Evolutionary conservation across 352 stramenopile genomes (phyloP).

Genomic region (Phytophthora idaei): DNA sequence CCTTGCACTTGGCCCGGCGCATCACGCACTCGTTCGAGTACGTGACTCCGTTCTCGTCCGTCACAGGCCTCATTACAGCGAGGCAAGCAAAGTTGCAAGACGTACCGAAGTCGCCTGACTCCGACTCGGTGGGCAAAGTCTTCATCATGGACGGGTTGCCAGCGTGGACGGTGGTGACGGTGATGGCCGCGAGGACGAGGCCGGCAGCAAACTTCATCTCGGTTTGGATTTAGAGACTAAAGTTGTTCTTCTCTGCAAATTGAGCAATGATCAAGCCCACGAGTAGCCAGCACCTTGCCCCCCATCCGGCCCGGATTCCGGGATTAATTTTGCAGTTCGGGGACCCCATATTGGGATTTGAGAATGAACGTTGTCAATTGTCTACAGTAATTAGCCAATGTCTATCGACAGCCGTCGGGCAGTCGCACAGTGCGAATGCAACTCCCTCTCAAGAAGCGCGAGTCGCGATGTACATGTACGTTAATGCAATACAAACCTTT

Average conservation of each 20-base stretch:
- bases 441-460: no score
- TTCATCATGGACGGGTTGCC: conserved; percentile 8
- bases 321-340: conserved; percentile 31
- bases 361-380: neutral
- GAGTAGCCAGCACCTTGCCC: no score
- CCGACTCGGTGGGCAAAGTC: neutral
- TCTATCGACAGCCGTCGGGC: neutral
- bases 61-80: conserved; percentile 16
- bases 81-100: conserved; percentile 19
- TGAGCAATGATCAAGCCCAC: conserved; percentile 11
- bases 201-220: conserved; percentile 24
- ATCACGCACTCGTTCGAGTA: conserved; percentile 25
- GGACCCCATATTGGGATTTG: conserved; percentile 18
- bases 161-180: conserved; percentile 15
- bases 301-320: neutral
- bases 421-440: no score
- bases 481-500: no score
- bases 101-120: neutral
- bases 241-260: conserved; percentile 1
- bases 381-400: no score
- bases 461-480: no score
- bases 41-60: conserved; percentile 21
- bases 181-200: conserved; percentile 15
- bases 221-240: neutral
- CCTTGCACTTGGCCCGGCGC: conserved; percentile 20